Evolutionary conservation across 129 eudicot species (phyloP).

Genomic region (Tagetes patula): DNA sequence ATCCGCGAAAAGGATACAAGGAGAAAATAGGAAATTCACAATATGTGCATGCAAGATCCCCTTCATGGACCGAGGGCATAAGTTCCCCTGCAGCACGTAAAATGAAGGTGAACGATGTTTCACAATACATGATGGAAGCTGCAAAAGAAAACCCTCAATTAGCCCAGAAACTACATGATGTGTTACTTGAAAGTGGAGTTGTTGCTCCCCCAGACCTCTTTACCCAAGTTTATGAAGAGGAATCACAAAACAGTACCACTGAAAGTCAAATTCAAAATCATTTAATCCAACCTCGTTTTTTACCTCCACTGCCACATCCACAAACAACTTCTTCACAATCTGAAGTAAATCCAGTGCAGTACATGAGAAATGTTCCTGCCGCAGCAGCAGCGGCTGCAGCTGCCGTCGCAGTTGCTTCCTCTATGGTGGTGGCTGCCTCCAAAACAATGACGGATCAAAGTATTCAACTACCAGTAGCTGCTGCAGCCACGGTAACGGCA

Average conservation of each 20-base stretch:
- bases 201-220: slow-evolving; percentile 88
- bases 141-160: slow-evolving; percentile 94
- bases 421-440: slow-evolving; percentile 72
- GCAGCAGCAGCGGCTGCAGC: slow-evolving; percentile 94
- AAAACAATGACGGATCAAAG: slow-evolving; percentile 40
- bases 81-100: slow-evolving; percentile 82
- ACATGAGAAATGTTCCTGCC: slow-evolving; percentile 59
- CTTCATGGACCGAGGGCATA: slow-evolving; percentile 98
- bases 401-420: slow-evolving; percentile 88
- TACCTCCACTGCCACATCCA: slow-evolving; percentile 66
- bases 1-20: slow-evolving; percentile 12
- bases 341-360: slow-evolving; percentile 38
- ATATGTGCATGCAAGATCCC: slow-evolving; percentile 60
- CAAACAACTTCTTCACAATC: slow-evolving; percentile 33
- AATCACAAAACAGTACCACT: slow-evolving; percentile 20
- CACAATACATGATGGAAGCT: slow-evolving; percentile 93
- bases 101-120: slow-evolving; percentile 85
- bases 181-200: slow-evolving; percentile 91
- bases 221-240: slow-evolving; percentile 58
- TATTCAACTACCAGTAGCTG: slow-evolving; percentile 71
- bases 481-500: slow-evolving; percentile 85
- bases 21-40: slow-evolving; percentile 39
- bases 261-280: slow-evolving; percentile 32
- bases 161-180: slow-evolving; percentile 93
- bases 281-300: slow-evolving; percentile 38